Base-by-base conservation (phyloP, 2,329 filamentous ascomycete genomes). In the Huntiella bhutanensis region DNA sequence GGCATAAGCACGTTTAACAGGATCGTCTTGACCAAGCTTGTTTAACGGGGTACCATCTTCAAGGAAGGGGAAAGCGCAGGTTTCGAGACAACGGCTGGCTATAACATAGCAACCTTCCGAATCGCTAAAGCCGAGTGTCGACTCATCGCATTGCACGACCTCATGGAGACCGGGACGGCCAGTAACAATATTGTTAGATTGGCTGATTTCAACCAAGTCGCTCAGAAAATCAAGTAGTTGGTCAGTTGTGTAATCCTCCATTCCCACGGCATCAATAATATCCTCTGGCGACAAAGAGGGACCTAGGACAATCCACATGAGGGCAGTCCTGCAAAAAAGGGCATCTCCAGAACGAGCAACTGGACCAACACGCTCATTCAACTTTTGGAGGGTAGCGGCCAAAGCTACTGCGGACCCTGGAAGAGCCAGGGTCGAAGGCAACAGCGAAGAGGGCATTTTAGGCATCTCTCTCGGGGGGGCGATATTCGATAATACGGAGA, bases 61-160 rank as follows among this genome's bases (percentile, higher is more conserved):
- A 22, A 49, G 37, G 28, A 49, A 49, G 19, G 47, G 47, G 39
- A 49, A 49, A 13, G 43, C 40, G 43, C 47, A 49, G 10, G 47
- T 49, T 34, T 49, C 47, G 15, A 49, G 43, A 33, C 47, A 49
- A 15, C 47, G 47, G 19, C 47, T 49, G 16, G 47, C 47, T 15
- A 49, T 49, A 6, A 49, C 43, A 15, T 49, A 49, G 43, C 47
- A 49, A 32, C 37, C 47, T 33, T 49, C 47, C 16, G 34, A 45
- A 15, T 49, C 47, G 13, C 37, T 49, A 15, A 49, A 49, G 33
- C 47, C 47, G 19, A 49, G 38, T 12, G 37, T 43, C 10, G 43
- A 36, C 13, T 49, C 43, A 12, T 39, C 44, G 5, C 33, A 33
- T 4, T 38, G 13, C 19, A 49, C 47, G n/a, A 39, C 47, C 11